A percentile compares a stretch with the other conserved stretches of the same genome.
Evolutionary conservation across 2,329 filamentous ascomycete species (phyloP).

Genomic region (Claviceps citrina): DNA sequence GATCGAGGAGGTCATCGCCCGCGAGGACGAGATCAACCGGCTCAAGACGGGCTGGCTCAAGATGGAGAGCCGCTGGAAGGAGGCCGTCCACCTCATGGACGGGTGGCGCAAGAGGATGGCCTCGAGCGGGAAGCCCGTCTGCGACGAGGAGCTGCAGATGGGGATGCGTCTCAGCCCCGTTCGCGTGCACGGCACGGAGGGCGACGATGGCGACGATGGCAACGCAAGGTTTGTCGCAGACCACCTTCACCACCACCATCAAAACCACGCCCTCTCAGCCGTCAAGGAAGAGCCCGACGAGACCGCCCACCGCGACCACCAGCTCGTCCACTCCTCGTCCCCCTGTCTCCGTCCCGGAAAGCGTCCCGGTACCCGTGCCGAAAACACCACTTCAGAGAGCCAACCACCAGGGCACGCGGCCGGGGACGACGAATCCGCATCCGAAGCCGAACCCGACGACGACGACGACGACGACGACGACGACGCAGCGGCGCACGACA

Average conservation of each 20-base stretch:
- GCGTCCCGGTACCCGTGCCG: too few species aligned
- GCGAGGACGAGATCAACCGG: constrained; percentile 77
- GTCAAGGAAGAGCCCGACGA: constrained; percentile 33
- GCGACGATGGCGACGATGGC: constrained; percentile 23
- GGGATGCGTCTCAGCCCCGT: constrained; percentile 50
- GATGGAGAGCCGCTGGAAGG: constrained; percentile 83
- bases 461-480: too few species aligned
- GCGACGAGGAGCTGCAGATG: constrained; percentile 51
- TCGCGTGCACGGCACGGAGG: constrained; percentile 35
- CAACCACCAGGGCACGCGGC: too few species aligned
- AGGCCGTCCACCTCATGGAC: constrained; percentile 81
- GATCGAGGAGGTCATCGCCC: constrained; percentile 81
- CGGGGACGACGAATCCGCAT: too few species aligned
- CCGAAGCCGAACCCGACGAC: too few species aligned
- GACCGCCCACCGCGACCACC: constrained; percentile 5
- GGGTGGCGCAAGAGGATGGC: constrained; percentile 77
- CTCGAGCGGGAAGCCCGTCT: constrained; percentile 51
- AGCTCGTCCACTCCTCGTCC: constrained; percentile 14
- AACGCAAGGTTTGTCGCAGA: too few species aligned
- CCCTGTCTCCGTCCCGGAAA: constrained; percentile 6
- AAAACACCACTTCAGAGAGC: too few species aligned
- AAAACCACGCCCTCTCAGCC: constrained; percentile 25
- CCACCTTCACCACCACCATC: too few species aligned
- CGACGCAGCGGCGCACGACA: too few species aligned
- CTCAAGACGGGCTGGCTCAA: constrained; percentile 78